Percentiles rank a stretch among this genome's conserved stretches.
phyloP scores from a whole-genome alignment of 805 yeast species.

The Starmerella floris region DNA sequence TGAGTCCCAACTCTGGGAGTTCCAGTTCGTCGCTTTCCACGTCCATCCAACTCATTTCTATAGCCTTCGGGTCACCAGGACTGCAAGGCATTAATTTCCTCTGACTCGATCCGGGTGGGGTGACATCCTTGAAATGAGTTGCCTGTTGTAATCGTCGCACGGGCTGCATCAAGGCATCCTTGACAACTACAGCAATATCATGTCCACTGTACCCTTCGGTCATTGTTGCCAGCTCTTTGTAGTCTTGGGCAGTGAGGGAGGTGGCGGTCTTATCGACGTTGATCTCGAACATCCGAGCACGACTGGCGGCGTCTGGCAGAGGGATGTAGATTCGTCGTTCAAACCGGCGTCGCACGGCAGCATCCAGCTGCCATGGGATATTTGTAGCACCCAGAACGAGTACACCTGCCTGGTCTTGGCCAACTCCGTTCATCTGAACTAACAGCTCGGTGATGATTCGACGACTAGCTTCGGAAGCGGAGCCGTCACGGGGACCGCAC shows the following conservation, averaged over 20 bases:
- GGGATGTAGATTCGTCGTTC: slow-evolving; percentile 92
- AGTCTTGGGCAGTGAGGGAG: slow-evolving; percentile 57
- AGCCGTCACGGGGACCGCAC: slow-evolving; percentile 97
- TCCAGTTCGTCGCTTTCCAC: slow-evolving; percentile 74
- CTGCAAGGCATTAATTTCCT: slow-evolving; percentile 76
- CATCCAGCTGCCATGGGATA: slow-evolving; percentile 97
- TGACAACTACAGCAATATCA: slow-evolving; percentile 89
- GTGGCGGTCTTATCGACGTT: slow-evolving; percentile 89
- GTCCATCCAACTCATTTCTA: slow-evolving; percentile 88
- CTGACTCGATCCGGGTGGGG: slow-evolving; percentile 16
- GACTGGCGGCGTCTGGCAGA: slow-evolving; percentile 83
- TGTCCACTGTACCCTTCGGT: slow-evolving; percentile 97
- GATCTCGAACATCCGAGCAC: slow-evolving; percentile 85
- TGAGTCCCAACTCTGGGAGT: slow-evolving; percentile 80
- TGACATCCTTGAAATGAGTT: slow-evolving; percentile 71
- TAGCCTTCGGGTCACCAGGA: slow-evolving; percentile 83
- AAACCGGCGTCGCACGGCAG: slow-evolving; percentile 93
- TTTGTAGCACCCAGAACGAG: slow-evolving; percentile 94
- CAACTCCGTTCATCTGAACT: slow-evolving; percentile 98
- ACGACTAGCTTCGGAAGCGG: slow-evolving; percentile 91
- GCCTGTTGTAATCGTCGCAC: slow-evolving; percentile 90
- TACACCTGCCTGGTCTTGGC: slow-evolving; percentile 85
- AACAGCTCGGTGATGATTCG: slow-evolving; percentile 90
- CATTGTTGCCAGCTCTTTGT: slow-evolving; percentile 69
- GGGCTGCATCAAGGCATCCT: slow-evolving; percentile 97